These are phyloP conservation scores for Solanum dulcamara DNA, from an alignment of 257 asterid genomes.

Conservation along the genomic window DNA sequence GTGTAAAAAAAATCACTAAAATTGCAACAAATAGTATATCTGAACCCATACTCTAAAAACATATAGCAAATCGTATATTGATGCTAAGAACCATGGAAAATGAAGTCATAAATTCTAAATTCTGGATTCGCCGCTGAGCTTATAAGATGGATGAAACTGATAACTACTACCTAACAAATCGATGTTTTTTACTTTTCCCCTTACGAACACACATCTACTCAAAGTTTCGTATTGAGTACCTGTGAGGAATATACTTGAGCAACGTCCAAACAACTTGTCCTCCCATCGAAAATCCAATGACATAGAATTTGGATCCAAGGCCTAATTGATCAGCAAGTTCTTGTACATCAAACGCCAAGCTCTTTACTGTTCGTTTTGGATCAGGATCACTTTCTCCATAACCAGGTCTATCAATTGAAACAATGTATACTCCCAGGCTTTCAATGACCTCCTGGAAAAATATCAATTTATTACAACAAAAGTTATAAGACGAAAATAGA, in stretches of 20 bases:
- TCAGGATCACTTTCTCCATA: slow-evolving; percentile 93
- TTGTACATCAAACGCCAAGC: slow-evolving; percentile 61
- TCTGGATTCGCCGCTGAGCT: background rate
- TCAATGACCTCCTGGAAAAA: slow-evolving; percentile 47
- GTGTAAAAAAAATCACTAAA: background rate
- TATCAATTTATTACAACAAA: no score
- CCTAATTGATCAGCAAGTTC: slow-evolving; percentile 85
- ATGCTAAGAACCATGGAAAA: background rate
- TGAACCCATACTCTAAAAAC: no score
- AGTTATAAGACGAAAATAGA: background rate
- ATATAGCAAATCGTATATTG: no score
- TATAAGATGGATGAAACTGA: background rate
- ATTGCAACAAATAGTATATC: background rate
- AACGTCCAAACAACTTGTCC: slow-evolving; percentile 76
- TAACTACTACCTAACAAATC: background rate
- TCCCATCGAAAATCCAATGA: slow-evolving; percentile 78
- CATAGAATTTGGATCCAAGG: slow-evolving; percentile 62
- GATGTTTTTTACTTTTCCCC: no score
- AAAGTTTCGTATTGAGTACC: slow-evolving; percentile 19
- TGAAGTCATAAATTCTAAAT: background rate
- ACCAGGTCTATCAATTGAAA: slow-evolving; percentile 86
- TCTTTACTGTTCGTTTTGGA: slow-evolving; percentile 45
- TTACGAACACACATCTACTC: no score
- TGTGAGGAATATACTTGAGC: slow-evolving; percentile 90
- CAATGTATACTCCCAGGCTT: slow-evolving; percentile 51